These are phyloP conservation scores for Rhododendron williamsianum DNA, from an alignment of 148 eudicot species.

Conservation along the genomic window DNA sequence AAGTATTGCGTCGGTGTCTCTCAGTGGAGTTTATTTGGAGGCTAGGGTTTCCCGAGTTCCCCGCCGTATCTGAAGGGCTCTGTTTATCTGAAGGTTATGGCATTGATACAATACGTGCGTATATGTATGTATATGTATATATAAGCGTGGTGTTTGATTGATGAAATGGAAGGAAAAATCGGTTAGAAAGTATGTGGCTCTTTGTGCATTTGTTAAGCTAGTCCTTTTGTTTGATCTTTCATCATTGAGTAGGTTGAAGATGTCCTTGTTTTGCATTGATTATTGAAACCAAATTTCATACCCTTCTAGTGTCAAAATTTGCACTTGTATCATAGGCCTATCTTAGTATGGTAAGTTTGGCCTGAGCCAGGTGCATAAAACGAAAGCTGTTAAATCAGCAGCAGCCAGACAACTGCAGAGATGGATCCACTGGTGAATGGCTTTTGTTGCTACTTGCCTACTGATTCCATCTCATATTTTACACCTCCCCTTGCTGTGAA, in stretches of 20 bases:
- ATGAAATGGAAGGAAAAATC: neutral
- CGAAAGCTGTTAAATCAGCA: constrained; percentile 13
- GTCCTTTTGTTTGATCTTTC: neutral
- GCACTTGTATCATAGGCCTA: constrained; percentile 4
- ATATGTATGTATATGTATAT: too few relatives aligned
- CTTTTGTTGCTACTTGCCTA: constrained; percentile 9
- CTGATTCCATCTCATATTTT: constrained; percentile 13
- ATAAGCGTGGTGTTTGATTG: neutral
- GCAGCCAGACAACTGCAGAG: constrained; percentile 27
- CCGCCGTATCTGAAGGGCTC: too few relatives aligned
- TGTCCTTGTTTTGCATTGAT: neutral
- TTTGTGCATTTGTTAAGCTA: neutral
- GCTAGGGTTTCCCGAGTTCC: too few relatives aligned
- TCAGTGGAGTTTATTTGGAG: too few relatives aligned
- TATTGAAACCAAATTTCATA: neutral
- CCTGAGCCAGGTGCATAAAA: constrained; percentile 22
- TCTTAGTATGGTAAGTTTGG: neutral
- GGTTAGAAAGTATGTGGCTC: neutral
- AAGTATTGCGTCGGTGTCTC: too few relatives aligned
- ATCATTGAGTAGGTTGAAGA: neutral
- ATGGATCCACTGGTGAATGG: constrained; percentile 28
- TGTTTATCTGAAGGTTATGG: neutral
- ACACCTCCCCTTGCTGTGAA: neutral
- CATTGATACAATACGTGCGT: too few relatives aligned
- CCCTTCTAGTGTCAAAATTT: neutral